phyloP scores from a whole-genome alignment of 2,329 filamentous ascomycete species.

The Coleophoma crateriformis region DNA sequence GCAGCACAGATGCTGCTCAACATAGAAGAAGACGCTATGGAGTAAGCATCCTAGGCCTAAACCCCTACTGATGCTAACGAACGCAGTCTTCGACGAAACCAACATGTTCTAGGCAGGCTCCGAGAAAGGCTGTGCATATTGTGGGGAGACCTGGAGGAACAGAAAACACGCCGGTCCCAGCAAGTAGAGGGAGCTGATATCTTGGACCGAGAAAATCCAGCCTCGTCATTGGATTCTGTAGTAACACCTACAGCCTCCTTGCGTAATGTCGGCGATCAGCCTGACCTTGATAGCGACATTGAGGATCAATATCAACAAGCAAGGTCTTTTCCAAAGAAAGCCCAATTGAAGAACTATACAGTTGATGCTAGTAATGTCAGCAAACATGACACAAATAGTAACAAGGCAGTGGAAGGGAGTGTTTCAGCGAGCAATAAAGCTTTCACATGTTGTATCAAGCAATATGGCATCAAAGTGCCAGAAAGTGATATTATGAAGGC shows the following conservation, averaged over 20 bases:
- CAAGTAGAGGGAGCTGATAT: background rate
- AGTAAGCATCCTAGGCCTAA: conserved; percentile 35
- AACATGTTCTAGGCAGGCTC: conserved; percentile 42
- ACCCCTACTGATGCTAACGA: conserved; percentile 1
- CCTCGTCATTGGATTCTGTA: conserved; percentile 6
- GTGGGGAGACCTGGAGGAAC: conserved; percentile 83
- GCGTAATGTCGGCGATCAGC: conserved; percentile 14
- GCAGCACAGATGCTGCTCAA: conserved; percentile 51
- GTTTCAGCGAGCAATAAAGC: conserved; percentile 43
- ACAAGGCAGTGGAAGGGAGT: conserved; percentile 10
- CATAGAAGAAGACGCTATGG: conserved; percentile 38
- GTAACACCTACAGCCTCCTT: background rate
- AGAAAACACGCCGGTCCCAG: conserved; percentile 37
- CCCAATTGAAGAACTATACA: background rate
- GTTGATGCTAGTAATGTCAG: background rate
- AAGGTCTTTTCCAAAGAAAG: too few relatives aligned
- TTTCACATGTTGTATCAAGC: conserved; percentile 65
- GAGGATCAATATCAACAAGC: conserved; percentile 7
- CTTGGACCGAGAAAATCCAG: background rate
- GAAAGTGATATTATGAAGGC: conserved; percentile 34
- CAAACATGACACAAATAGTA: conserved; percentile 5
- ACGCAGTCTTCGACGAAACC: conserved; percentile 50
- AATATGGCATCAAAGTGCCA: conserved; percentile 56
- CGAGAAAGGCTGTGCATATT: conserved; percentile 69
- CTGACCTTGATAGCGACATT: conserved; percentile 18